These are phyloP conservation scores for Fraxinus ornus DNA, from an alignment of 305 asterid genomes.

Conservation along the genomic window DNA sequence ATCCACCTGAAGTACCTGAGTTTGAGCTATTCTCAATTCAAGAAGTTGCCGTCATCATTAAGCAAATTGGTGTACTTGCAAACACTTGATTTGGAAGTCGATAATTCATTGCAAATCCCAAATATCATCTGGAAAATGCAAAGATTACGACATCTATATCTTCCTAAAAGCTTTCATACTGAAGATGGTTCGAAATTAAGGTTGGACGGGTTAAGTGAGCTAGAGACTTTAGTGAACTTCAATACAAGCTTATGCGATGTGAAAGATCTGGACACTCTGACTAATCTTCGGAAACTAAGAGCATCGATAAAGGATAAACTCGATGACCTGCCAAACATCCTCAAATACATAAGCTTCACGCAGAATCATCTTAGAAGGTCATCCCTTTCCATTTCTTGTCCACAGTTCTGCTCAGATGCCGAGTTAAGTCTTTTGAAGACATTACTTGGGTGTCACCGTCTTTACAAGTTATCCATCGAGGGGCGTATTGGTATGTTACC, in stretches of 20 bases:
- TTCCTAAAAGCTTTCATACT: conserved; percentile 29
- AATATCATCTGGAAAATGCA: conserved; percentile 38
- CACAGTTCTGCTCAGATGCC: conserved; percentile 32
- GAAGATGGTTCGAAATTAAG: conserved; percentile 28
- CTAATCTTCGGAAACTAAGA: conserved; percentile 38
- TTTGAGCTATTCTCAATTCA: conserved; percentile 33
- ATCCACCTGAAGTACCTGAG: conserved; percentile 38
- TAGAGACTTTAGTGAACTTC: conserved; percentile 39
- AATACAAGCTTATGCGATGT: conserved; percentile 36
- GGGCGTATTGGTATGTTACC: conserved; percentile 35
- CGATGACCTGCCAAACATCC: conserved; percentile 30
- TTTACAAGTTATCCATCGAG: conserved; percentile 31
- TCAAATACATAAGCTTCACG: conserved; percentile 38
- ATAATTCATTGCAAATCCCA: conserved; percentile 28
- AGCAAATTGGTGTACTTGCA: conserved; percentile 31
- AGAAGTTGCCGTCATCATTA: conserved; percentile 37
- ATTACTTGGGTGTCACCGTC: conserved; percentile 32
- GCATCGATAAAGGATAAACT: conserved; percentile 31
- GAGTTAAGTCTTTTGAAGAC: conserved; percentile 33
- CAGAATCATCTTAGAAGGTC: conserved; percentile 34
- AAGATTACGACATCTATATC: conserved; percentile 34
- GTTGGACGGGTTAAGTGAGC: conserved; percentile 29
- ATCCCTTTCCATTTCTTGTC: conserved; percentile 33
- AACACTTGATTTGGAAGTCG: conserved; percentile 40
- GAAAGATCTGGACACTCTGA: conserved; percentile 32